Evolutionary conservation across 2,329 filamentous ascomycete species (phyloP).

Genomic region (Thelonectria olida): DNA sequence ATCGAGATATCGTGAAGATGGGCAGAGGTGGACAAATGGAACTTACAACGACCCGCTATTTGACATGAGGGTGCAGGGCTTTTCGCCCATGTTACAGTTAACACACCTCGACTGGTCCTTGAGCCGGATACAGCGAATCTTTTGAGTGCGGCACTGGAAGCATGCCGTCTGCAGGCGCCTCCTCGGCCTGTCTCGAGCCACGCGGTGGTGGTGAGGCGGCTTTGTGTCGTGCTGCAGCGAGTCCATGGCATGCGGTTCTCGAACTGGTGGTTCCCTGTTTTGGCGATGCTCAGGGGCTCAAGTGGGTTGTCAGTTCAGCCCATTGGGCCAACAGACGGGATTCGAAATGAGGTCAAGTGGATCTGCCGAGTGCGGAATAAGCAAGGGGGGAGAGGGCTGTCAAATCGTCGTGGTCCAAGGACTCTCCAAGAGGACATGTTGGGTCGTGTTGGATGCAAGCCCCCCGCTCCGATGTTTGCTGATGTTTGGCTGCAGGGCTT

Average conservation of each 20-base stretch:
- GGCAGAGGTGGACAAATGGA: not conserved
- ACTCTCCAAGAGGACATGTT: not conserved
- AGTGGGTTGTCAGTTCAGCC: not conserved
- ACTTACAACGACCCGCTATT: constrained; percentile 10
- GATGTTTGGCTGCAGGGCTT: not conserved
- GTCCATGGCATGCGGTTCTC: not conserved
- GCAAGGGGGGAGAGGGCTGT: not conserved
- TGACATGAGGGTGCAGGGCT: constrained; percentile 14
- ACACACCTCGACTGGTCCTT: constrained; percentile 2
- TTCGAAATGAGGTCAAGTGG: not conserved
- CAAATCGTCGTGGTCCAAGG: too few species aligned
- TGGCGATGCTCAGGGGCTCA: not conserved
- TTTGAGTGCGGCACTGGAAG: constrained; percentile 9
- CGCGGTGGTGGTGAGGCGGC: not conserved
- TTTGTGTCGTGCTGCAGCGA: not conserved
- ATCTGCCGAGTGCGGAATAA: not conserved
- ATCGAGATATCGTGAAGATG: not conserved
- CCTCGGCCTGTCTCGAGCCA: not conserved
- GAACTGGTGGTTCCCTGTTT: not conserved
- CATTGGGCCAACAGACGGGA: not conserved
- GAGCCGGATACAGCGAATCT: constrained; percentile 14
- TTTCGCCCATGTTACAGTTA: constrained; percentile 17
- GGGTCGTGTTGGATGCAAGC: not conserved
- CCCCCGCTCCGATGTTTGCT: not conserved
- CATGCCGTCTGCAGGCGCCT: constrained; percentile 5